Evolutionary conservation across 805 yeast species (phyloP), one percentile per base, ranked within the genome.

Genomic region (Wickerhamiella cacticola): DNA sequence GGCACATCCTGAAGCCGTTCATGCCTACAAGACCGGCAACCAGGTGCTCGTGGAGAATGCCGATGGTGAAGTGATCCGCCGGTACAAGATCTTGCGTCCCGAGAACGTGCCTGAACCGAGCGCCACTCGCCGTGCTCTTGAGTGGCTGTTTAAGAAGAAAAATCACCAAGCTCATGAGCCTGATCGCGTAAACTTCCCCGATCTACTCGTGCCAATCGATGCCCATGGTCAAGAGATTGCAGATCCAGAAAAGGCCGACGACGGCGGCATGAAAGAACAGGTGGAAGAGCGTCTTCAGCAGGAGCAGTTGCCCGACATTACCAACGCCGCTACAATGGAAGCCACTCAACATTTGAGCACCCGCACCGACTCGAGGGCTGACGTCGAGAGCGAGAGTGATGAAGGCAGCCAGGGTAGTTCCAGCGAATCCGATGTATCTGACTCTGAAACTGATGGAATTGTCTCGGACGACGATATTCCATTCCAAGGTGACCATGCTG

Each of bases 11-110:
- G 25, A 18, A 12, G 42, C 23, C 5, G 28, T 25, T 10, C 51
- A 41, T 63, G 97, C 96, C 1, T 89, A 79, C 63, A 82, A 81
- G 63, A 70, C 84, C 35, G 92, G 80, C 59, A 79, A 85, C 57
- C 70, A 78, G 50, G 74, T 92, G 48, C 72, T 86, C 50, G 80
- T 92, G 49, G 98, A 89, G 63, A 83, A 87, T 58, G 84, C 76
- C 40, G 95, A 88, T 10, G 98, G 97, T 53, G 97, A 89, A 56
- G 76, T 92, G 48, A 69, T 92, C 41, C 78, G 95, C 59, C 72
- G 95, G 46, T 89, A 87, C 64, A 74, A 69, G 56, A 79, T 88
- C 46, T 19, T 44, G 7, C 46, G 39, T 3, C 25, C 28, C 7
- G n/a, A 18, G 18, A 28, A 16, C 23, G 45, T 2, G 16, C 41